These are phyloP conservation scores for Yarrowia deformans DNA, from an alignment of 805 yeast genomes.

Conservation along the genomic window DNA sequence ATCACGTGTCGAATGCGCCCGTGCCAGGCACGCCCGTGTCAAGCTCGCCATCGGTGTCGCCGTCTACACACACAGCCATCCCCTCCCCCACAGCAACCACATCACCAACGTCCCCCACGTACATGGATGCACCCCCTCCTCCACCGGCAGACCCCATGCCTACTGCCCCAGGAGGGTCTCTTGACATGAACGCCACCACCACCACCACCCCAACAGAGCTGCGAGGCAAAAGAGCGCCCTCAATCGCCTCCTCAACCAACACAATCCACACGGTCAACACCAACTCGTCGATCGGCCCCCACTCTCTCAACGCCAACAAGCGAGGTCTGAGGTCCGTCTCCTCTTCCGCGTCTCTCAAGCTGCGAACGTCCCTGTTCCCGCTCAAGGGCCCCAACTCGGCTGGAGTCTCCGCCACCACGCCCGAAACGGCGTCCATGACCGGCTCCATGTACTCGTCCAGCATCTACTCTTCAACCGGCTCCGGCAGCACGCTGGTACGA, in stretches of 20 bases:
- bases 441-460: constrained; percentile 10
- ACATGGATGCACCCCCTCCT: constrained; percentile 6
- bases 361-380: constrained; percentile 32
- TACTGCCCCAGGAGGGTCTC: background rate
- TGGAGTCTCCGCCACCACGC: background rate
- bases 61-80: background rate
- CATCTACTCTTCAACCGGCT: background rate
- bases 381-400: constrained; percentile 21
- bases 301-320: constrained; percentile 1
- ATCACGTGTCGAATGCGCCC: too few relatives aligned
- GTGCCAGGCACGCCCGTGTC: too few relatives aligned
- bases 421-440: constrained; percentile 15
- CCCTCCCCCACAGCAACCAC: background rate
- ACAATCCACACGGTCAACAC: background rate
- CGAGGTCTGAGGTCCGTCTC: constrained; percentile 26
- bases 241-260: background rate
- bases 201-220: background rate
- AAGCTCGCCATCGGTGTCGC: background rate
- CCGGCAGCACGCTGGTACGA: background rate
- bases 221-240: constrained; percentile 8
- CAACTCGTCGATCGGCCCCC: background rate
- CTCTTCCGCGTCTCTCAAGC: constrained; percentile 22
- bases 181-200: background rate
- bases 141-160: constrained; percentile 31
- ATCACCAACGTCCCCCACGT: background rate